A percentile compares a stretch with the other conserved stretches of the same genome.
Evolutionary conservation across 768 basidiomycete species (phyloP).

Genomic region (Naganishia antarctica): DNA sequence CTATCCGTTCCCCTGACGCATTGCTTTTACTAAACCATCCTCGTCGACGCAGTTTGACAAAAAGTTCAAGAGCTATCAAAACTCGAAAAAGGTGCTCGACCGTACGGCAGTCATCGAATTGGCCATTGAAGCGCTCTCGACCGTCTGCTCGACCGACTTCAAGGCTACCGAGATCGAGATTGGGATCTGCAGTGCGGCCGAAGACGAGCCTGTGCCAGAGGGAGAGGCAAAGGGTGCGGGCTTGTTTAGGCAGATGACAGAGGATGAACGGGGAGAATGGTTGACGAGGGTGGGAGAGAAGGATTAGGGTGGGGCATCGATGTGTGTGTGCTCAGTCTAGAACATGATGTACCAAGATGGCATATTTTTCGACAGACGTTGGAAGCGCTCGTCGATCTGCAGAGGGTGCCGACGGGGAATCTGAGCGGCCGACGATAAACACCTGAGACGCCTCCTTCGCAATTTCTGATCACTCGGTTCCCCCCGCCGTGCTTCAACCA

Average conservation of each 20-base stretch:
- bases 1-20: not conserved
- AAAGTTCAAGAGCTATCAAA: conserved; percentile 93
- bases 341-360: too few relatives aligned
- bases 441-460: too few relatives aligned
- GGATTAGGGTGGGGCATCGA: conserved; percentile 38
- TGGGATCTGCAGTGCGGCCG: conserved; percentile 74
- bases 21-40: not conserved
- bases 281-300: conserved; percentile 51
- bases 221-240: conserved; percentile 34
- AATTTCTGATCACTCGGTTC: too few relatives aligned
- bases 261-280: conserved; percentile 50
- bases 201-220: conserved; percentile 59
- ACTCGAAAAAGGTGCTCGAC: conserved; percentile 67
- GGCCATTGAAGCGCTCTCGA: conserved; percentile 90
- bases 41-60: conserved; percentile 64
- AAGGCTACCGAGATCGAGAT: conserved; percentile 94
- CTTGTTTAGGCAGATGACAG: conserved; percentile 49
- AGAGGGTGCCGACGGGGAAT: too few relatives aligned
- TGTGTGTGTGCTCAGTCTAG: too few relatives aligned
- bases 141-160: conserved; percentile 91
- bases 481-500: too few relatives aligned
- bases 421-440: too few relatives aligned
- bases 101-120: conserved; percentile 85
- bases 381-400: too few relatives aligned
- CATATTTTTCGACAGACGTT: not conserved